Conservation (phyloP, 2,329 filamentous ascomycete genomes). For the Parasarocladium wereldwijsianum region DNA sequence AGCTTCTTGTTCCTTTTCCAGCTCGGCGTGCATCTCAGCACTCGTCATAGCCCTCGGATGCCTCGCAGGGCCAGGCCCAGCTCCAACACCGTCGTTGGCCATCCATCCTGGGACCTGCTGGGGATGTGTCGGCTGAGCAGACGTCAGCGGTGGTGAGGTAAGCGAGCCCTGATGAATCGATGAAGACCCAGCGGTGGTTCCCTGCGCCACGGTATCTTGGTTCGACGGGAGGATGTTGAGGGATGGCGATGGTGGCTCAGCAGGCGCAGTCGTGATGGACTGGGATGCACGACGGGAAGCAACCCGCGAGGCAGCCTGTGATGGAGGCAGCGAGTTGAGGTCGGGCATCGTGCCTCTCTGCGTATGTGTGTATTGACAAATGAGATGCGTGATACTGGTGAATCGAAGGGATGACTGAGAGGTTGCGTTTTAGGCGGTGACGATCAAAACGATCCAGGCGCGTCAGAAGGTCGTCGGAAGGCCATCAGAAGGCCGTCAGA, state of each 20-base stretch:
- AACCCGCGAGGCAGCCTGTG: conserved; percentile 29
- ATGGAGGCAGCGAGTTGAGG: conserved; percentile 39
- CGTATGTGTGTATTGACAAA: too few relatives aligned
- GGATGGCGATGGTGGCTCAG: conserved; percentile 23
- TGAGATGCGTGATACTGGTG: too few relatives aligned
- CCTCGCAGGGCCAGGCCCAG: conserved; percentile 58
- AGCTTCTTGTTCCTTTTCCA: conserved; percentile 92
- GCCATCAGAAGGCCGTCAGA: too few relatives aligned
- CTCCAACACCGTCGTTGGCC: conserved; percentile 30
- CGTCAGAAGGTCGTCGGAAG: too few relatives aligned
- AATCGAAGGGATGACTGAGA: too few relatives aligned
- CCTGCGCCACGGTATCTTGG: conserved; percentile 33
- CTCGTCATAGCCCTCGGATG: conserved; percentile 81
- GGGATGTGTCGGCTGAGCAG: conserved; percentile 13
- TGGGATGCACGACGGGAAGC: conserved; percentile 20
- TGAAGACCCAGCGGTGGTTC: conserved; percentile 19
- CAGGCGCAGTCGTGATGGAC: conserved; percentile 13
- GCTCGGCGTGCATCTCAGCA: conserved; percentile 73
- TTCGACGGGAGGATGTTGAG: conserved; percentile 44
- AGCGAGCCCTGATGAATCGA: conserved; percentile 12
- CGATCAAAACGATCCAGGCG: too few relatives aligned
- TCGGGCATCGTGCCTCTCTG: conserved; percentile 40
- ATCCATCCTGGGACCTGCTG: conserved; percentile 10
- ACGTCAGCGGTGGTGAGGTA: too few relatives aligned
- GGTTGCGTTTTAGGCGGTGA: too few relatives aligned